A percentile compares a stretch with the other conserved stretches of the same genome.
These are phyloP conservation scores for Lipomyces anomalus DNA, from an alignment of 805 yeast species.

Conservation along the genomic window DNA sequence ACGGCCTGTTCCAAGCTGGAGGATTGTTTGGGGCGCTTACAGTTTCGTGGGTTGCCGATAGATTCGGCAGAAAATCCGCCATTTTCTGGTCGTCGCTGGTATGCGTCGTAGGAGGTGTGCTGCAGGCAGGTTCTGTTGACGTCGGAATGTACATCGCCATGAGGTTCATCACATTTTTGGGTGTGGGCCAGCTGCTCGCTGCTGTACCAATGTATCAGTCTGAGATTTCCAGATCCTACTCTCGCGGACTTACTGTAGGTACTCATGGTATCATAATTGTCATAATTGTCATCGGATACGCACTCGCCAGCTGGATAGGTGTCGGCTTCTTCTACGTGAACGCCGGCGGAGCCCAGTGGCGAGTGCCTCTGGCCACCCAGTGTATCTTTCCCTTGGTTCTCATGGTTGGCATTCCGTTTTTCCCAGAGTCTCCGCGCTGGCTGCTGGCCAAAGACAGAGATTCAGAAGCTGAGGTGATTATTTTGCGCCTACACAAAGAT, in stretches of 20 bases:
- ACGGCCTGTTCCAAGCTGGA: conserved; percentile 11
- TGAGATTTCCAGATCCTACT: conserved; percentile 54
- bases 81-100: conserved; percentile 6
- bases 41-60: conserved; percentile 9
- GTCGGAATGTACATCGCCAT: conserved; percentile 12
- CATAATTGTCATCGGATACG: conserved; percentile 51
- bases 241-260: conserved; percentile 54
- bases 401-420: conserved; percentile 3
- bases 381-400: conserved; percentile 29
- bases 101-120: conserved; percentile 9
- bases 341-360: conserved; percentile 45
- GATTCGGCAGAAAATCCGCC: conserved; percentile 7
- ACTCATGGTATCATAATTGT: conserved; percentile 58
- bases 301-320: conserved; percentile 56
- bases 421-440: conserved; percentile 11
- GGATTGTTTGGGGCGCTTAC: conserved; percentile 12
- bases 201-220: conserved; percentile 59
- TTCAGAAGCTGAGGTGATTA: too few species aligned
- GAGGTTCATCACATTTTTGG: conserved; percentile 42
- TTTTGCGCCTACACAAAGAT: too few species aligned
- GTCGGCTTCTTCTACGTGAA: conserved; percentile 49
- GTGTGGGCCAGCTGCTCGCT: conserved; percentile 54
- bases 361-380: conserved; percentile 50
- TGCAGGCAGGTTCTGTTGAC: conserved; percentile 13
- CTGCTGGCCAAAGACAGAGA: too few species aligned